Conservation (phyloP, 192 early-diverging fungal genomes). For the Coemansia sp. region DNA sequence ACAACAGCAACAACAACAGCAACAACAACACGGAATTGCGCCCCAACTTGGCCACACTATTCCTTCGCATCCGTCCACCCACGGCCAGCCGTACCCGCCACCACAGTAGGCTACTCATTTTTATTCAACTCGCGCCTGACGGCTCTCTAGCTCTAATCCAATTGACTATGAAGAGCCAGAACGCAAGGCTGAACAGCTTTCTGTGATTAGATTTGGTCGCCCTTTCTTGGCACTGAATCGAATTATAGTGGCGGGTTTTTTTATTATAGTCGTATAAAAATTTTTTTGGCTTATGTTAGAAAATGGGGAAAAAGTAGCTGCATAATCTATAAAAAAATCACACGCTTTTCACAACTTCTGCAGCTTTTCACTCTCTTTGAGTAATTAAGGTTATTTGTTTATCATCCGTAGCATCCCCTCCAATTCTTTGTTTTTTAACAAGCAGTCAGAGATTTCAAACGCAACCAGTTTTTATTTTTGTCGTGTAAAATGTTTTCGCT, state of each 20-base stretch:
- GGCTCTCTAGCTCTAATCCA: too few relatives aligned
- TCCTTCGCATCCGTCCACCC: constrained; percentile 15
- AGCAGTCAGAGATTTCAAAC: neutral
- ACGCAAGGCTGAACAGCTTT: too few relatives aligned
- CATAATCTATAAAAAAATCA: too few relatives aligned
- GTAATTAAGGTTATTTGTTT: neutral
- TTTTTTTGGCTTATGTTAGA: too few relatives aligned
- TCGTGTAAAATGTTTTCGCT: constrained; percentile 25
- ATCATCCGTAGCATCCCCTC: neutral
- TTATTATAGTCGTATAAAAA: too few relatives aligned
- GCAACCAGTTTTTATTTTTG: neutral
- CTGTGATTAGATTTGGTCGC: too few relatives aligned
- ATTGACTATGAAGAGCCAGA: too few relatives aligned
- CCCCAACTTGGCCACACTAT: constrained; percentile 13
- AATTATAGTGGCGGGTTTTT: too few relatives aligned
- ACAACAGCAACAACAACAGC: constrained; percentile 34
- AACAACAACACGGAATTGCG: constrained; percentile 28
- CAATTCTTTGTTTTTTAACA: neutral
- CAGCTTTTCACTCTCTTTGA: too few relatives aligned
- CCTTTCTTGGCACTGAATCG: too few relatives aligned
- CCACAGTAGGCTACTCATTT: neutral
- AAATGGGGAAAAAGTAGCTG: too few relatives aligned
- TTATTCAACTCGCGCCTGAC: neutral
- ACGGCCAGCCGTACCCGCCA: constrained; percentile 13
- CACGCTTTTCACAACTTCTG: too few relatives aligned